A percentile compares a stretch with the other conserved stretches of the same genome.
Conservation (phyloP, 208 protist species). For the Trypanosoma cruzi region DNA sequence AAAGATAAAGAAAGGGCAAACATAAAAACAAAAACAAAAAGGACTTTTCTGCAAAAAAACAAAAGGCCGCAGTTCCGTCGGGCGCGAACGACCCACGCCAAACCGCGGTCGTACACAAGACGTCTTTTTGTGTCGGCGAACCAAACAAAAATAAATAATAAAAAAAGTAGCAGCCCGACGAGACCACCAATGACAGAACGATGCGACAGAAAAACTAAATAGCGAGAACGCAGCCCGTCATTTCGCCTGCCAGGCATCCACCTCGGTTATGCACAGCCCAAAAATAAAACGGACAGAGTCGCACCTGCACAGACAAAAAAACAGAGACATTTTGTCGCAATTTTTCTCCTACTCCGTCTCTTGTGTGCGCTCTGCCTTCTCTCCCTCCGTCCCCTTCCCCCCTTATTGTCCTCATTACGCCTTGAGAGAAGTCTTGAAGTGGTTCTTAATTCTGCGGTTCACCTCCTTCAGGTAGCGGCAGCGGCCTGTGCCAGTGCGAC, state of each 20-base stretch:
- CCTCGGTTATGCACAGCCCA: neutral
- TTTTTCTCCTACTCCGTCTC: too few relatives aligned
- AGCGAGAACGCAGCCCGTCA: neutral
- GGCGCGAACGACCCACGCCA: neutral
- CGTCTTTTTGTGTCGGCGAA: neutral
- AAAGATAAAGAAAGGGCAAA: slow-evolving; percentile 26
- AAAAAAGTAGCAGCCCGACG: neutral
- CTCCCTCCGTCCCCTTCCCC: neutral
- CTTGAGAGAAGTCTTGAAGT: slow-evolving; percentile 95
- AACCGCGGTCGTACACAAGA: too few relatives aligned
- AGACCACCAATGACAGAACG: neutral
- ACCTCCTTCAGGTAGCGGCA: slow-evolving; percentile 97
- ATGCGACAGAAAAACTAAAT: neutral
- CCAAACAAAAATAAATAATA: neutral
- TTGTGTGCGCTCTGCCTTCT: neutral
- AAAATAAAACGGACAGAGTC: neutral
- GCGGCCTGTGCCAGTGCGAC: slow-evolving; percentile 98
- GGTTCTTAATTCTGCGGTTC: slow-evolving; percentile 96
- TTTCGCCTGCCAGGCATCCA: neutral
- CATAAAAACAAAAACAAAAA: neutral
- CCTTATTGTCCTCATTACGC: slow-evolving; percentile 35
- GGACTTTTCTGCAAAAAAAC: neutral
- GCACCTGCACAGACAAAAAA: neutral
- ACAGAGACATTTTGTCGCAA: neutral
- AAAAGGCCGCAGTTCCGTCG: too few relatives aligned